Conservation (phyloP, 495 filamentous ascomycete species). For the Parachaetomium inaequale region DNA sequence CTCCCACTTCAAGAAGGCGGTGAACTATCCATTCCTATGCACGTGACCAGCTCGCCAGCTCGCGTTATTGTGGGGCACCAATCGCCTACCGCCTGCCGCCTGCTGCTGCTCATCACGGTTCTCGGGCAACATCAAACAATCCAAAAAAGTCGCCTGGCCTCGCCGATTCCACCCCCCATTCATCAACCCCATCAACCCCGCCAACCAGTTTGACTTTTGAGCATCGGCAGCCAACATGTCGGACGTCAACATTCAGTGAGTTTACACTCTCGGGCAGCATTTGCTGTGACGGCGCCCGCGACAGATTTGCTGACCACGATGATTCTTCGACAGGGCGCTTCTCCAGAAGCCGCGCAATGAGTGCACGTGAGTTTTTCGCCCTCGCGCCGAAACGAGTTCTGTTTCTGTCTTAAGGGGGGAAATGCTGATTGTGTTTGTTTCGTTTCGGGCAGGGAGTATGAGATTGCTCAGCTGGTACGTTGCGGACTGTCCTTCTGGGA, state of each 20-base stretch:
- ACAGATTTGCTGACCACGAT: conserved; percentile 13
- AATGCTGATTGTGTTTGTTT: conserved; percentile 9
- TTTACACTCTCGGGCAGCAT: neutral
- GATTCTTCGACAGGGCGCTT: conserved; percentile 20
- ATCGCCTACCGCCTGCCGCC: neutral
- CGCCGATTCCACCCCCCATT: neutral
- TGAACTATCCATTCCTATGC: neutral
- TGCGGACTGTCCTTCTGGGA: neutral
- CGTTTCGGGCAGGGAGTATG: conserved; percentile 22
- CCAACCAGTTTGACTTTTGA: neutral
- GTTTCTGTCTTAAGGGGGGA: neutral
- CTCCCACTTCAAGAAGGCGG: neutral
- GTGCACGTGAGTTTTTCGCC: conserved; percentile 30
- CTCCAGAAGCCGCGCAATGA: conserved; percentile 32
- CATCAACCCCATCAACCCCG: neutral
- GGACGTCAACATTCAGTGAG: conserved; percentile 31
- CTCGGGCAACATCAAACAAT: conserved; percentile 16
- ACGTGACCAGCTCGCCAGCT: conserved; percentile 6
- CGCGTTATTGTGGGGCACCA: conserved; percentile 1
- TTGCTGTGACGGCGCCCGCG: neutral
- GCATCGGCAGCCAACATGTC: conserved; percentile 20
- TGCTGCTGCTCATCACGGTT: conserved; percentile 11
- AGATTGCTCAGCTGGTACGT: conserved; percentile 32
- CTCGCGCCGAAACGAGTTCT: neutral
- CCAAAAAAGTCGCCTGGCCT: conserved; percentile 3